Conservation (phyloP, 805 yeast genomes). For the Clavispora santaluciae region DNA sequence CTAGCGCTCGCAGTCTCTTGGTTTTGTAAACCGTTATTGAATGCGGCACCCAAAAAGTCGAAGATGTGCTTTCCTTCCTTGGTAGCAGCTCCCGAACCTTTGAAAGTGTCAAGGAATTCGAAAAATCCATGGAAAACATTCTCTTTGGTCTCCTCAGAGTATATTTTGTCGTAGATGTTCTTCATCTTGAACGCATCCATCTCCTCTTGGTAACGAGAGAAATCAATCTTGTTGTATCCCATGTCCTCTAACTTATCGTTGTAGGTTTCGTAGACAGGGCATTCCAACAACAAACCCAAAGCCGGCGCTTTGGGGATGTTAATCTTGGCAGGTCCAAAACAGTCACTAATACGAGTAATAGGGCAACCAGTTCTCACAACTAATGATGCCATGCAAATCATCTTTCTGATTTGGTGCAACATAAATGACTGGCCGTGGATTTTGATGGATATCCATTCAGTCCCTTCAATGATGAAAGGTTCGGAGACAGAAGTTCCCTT, state of each 20-base stretch:
- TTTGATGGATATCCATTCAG: slow-evolving; percentile 94
- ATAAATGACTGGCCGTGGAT: slow-evolving; percentile 98
- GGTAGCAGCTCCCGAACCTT: slow-evolving; percentile 30
- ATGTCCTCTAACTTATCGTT: slow-evolving; percentile 65
- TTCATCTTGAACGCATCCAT: slow-evolving; percentile 86
- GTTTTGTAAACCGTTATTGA: slow-evolving; percentile 18
- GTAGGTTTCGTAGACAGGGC: slow-evolving; percentile 86
- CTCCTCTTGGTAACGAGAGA: slow-evolving; percentile 56
- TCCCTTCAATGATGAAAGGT: slow-evolving; percentile 86
- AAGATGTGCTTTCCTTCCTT: slow-evolving; percentile 46
- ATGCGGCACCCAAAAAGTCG: slow-evolving; percentile 50
- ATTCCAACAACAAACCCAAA: slow-evolving; percentile 81
- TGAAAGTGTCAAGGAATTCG: slow-evolving; percentile 80
- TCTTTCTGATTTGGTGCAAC: slow-evolving; percentile 96
- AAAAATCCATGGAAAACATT: slow-evolving; percentile 88
- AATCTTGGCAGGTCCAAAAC: slow-evolving; percentile 68
- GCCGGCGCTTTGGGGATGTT: slow-evolving; percentile 98
- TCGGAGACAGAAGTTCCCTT: slow-evolving; percentile 72
- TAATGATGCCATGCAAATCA: slow-evolving; percentile 93
- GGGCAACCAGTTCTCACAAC: slow-evolving; percentile 87
- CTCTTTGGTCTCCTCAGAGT: slow-evolving; percentile 82
- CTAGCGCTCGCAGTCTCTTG: slow-evolving; percentile 8
- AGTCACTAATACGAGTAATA: slow-evolving; percentile 63
- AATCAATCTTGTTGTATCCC: slow-evolving; percentile 75
- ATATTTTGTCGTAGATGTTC: slow-evolving; percentile 87